phyloP scores from a whole-genome alignment of 148 eudicot genomes.

The Chenopodium formosanum region DNA sequence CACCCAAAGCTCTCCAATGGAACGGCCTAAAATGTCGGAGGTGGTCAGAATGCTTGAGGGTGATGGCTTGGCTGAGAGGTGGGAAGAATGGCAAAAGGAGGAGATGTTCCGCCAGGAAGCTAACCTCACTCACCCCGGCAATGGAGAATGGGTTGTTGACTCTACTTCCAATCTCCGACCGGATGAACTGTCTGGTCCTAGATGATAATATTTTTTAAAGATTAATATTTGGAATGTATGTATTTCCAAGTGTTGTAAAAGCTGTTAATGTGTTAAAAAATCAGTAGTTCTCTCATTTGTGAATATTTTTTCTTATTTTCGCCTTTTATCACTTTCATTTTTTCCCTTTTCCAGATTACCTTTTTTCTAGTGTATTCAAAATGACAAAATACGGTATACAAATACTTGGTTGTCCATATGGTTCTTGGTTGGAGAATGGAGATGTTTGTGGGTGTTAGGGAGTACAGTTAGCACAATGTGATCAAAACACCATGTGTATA shows the following conservation, averaged over 20 bases:
- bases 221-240: constrained; percentile 11
- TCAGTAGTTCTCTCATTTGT: constrained; percentile 24
- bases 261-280: constrained; percentile 11
- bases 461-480: background rate
- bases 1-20: constrained; percentile 34
- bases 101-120: constrained; percentile 35
- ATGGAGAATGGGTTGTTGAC: constrained; percentile 29
- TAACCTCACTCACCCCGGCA: constrained; percentile 17
- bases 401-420: constrained; percentile 16
- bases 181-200: constrained; percentile 42
- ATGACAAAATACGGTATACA: background rate
- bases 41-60: constrained; percentile 46
- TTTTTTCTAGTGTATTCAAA: constrained; percentile 10
- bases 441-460: background rate
- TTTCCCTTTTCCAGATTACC: background rate
- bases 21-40: constrained; percentile 42
- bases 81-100: constrained; percentile 44
- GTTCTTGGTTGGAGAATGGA: constrained; percentile 8
- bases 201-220: constrained; percentile 28
- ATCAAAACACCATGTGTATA: constrained; percentile 7
- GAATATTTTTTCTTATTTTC: constrained; percentile 21
- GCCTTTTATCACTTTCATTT: background rate
- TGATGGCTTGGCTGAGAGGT: constrained; percentile 38
- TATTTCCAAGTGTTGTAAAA: constrained; percentile 4
- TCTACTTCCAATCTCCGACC: constrained; percentile 35